Base-by-base conservation (phyloP, 2,329 filamentous ascomycete species). In the Aureobasidium pullulans region DNA sequence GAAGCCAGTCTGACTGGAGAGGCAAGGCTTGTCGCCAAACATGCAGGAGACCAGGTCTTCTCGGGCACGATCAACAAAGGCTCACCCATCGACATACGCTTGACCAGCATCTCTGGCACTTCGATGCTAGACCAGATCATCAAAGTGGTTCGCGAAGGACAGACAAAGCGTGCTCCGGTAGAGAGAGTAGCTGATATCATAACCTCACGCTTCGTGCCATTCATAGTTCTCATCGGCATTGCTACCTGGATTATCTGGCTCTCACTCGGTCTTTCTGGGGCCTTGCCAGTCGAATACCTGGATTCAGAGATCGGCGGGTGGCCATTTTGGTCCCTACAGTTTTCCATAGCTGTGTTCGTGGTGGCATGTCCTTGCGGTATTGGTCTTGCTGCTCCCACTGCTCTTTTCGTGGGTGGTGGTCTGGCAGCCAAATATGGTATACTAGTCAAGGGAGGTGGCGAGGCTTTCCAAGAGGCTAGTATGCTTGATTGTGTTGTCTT, bases 1-100 rank as follows among this genome's bases (percentile, higher is more conserved):
- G 93, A 97, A 71, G 92, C 90, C 10, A 95, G 90, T 62, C 78
- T 97, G 62, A 96, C 93, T 1, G 88, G 88, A 56, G 88, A 92
- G 72, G 88, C 88, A 13, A 80, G 81, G 6, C 81, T 81, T 0
- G 82, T 91, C 59, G 79, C 79, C 66, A 92, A 92, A 73, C 62
- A 53, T 0, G 65, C 75, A 2, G 85, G 84, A 3, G 87, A 90
- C 61, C 75, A 77, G 15, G 84, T 91, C 2, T 91, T 81, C 65
- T 83, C 87, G 0, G 88, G 88, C 15, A 91, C 89, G 0, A 78
- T 91, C 69, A 92, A 92, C 73, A 86, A 87, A 67, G 84, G 79
- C 6, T 71, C 79, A 0, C 80, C 87, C 0, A 70, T 91, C 15
- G 78, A 83, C 9, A 76, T 90, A 29, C 77, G 79, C 44, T 79